These are phyloP conservation scores for Psilocybe azurescens DNA, from an alignment of 768 basidiomycete species.

Conservation along the genomic window DNA sequence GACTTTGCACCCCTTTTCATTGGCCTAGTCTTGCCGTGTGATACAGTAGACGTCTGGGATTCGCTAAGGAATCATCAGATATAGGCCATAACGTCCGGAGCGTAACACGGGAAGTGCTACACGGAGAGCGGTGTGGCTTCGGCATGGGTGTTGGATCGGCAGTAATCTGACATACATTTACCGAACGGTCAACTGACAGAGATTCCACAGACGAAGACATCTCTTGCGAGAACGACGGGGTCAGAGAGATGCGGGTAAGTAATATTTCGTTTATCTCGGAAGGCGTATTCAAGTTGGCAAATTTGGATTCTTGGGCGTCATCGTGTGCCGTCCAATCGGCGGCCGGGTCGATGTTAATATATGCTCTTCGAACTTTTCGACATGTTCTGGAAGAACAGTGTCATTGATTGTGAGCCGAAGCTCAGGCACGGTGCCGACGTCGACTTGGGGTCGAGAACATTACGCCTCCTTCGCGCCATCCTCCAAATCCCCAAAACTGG, in stretches of 20 bases:
- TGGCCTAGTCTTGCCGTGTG: not conserved
- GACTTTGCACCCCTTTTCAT: not conserved
- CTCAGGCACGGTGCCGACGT: not conserved
- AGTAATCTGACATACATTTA: not conserved
- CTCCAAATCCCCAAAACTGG: not conserved
- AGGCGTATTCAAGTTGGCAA: not conserved
- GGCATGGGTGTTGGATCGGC: constrained; percentile 1
- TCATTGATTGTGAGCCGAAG: not conserved
- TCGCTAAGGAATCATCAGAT: not conserved
- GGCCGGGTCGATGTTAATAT: constrained; percentile 1
- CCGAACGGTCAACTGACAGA: constrained; percentile 16
- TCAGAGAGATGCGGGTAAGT: not conserved
- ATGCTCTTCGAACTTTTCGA: not conserved
- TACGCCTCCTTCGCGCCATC: constrained; percentile 6
- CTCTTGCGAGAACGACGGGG: constrained; percentile 13
- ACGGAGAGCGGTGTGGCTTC: not conserved
- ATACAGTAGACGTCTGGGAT: not conserved
- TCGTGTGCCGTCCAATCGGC: not conserved
- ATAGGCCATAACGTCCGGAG: constrained; percentile 5
- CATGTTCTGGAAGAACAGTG: not conserved
- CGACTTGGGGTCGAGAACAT: constrained; percentile 11
- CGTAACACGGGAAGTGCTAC: not conserved
- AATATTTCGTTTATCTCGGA: not conserved
- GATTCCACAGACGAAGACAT: constrained; percentile 2
- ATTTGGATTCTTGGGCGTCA: not conserved